Evolutionary conservation across 2,329 filamentous ascomycete genomes (phyloP).

Genomic region (Cordyceps fumosorosea): DNA sequence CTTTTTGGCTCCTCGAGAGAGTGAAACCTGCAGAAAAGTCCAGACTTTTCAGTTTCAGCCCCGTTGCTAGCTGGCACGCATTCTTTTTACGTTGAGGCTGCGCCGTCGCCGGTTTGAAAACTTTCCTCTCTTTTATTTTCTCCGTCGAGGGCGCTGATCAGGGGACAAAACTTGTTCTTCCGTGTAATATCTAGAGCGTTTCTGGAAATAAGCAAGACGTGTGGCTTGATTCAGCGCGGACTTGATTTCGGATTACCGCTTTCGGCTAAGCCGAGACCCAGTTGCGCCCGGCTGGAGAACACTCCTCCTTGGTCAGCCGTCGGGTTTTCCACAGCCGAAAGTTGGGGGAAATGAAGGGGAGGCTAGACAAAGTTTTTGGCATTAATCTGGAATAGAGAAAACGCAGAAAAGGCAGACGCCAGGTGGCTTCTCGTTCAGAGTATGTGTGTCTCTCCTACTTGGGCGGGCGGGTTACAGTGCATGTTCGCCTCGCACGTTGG

Average conservation of each 20-base stretch:
- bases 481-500: neutral
- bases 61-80: neutral
- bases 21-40: too few species aligned
- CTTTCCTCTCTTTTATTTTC: neutral
- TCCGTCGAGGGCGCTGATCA: neutral
- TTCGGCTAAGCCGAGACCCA: neutral
- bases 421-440: neutral
- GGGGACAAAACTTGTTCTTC: neutral
- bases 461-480: neutral
- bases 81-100: neutral
- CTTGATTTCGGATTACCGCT: slow-evolving; percentile 3
- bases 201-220: neutral
- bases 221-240: neutral
- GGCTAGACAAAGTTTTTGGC: neutral
- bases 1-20: too few species aligned
- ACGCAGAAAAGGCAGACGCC: neutral
- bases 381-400: neutral
- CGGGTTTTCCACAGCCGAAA: neutral
- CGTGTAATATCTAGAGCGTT: slow-evolving; percentile 3
- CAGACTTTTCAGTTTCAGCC: too few species aligned
- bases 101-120: neutral
- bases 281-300: too few species aligned
- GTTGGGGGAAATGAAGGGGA: neutral
- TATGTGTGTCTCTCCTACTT: neutral
- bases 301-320: too few species aligned